Conservation (phyloP, 2,329 filamentous ascomycete genomes). For the Calonectria honghensis region DNA sequence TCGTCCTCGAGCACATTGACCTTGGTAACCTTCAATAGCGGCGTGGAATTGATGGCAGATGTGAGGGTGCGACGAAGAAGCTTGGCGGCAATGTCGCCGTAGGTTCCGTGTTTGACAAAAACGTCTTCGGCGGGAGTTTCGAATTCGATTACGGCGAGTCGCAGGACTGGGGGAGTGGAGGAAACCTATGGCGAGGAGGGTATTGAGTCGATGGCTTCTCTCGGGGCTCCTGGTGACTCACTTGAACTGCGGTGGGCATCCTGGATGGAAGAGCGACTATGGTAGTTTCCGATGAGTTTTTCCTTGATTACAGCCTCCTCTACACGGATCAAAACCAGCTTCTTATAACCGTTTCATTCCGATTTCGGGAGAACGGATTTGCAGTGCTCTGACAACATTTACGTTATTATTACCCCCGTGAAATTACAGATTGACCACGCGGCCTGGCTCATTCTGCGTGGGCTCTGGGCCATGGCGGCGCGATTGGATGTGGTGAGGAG, state of each 20-base stretch:
- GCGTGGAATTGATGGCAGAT: not conserved
- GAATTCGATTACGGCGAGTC: slow-evolving; percentile 42
- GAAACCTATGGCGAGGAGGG: not conserved
- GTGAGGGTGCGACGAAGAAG: slow-evolving; percentile 30
- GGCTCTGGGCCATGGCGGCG: slow-evolving; percentile 15
- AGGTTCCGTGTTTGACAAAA: slow-evolving; percentile 39
- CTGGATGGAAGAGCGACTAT: not conserved
- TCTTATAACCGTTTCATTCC: slow-evolving; percentile 31
- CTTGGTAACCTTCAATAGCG: slow-evolving; percentile 32
- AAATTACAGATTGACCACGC: slow-evolving; percentile 25
- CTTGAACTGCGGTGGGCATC: slow-evolving; percentile 31
- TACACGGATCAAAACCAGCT: not conserved
- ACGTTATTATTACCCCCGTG: slow-evolving; percentile 35
- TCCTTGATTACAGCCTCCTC: not conserved
- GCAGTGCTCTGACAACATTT: slow-evolving; percentile 13
- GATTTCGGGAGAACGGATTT: slow-evolving; percentile 23
- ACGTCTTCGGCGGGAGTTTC: slow-evolving; percentile 37
- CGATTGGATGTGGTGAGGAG: slow-evolving; percentile 32
- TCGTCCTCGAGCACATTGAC: slow-evolving; percentile 21
- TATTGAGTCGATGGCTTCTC: not conserved
- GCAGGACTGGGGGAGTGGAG: slow-evolving; percentile 22
- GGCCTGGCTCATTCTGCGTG: slow-evolving; percentile 19
- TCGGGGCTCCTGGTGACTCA: slow-evolving; percentile 1
- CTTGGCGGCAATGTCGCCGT: slow-evolving; percentile 41
- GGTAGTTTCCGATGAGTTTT: not conserved